Percentiles rank a stretch among this genome's conserved stretches.
phyloP scores from a whole-genome alignment of 2,329 filamentous ascomycete genomes.

The Trichoderma guizhouense region DNA sequence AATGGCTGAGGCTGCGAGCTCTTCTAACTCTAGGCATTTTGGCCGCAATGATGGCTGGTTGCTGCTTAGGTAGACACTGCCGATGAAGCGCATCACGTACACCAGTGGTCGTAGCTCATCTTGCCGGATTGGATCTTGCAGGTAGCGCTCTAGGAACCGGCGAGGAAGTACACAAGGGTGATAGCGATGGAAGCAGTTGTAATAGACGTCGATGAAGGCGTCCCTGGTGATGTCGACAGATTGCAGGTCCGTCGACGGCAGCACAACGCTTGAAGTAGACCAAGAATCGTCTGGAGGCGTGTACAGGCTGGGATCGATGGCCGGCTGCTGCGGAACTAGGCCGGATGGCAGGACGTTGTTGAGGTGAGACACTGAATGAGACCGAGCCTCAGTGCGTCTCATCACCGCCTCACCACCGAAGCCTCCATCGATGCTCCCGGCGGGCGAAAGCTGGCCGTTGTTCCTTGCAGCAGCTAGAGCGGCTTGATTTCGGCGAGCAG shows the following conservation, averaged over 20 bases:
- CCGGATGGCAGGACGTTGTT: background rate
- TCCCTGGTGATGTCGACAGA: conserved; percentile 20
- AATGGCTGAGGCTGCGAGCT: conserved; percentile 1
- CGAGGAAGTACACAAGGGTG: conserved; percentile 31
- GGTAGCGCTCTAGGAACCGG: conserved; percentile 19
- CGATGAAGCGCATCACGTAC: conserved; percentile 33
- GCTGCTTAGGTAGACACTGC: conserved; percentile 30
- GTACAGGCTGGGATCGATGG: conserved; percentile 1
- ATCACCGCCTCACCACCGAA: background rate
- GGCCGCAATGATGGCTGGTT: conserved; percentile 8
- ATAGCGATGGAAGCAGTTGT: conserved; percentile 33
- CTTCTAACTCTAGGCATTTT: conserved; percentile 12
- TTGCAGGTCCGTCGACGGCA: conserved; percentile 2
- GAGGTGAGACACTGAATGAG: background rate
- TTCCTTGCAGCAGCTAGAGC: background rate
- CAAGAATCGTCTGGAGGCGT: conserved; percentile 12
- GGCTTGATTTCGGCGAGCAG: conserved; percentile 28
- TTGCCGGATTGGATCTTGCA: background rate
- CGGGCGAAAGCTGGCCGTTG: background rate
- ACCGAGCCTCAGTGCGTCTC: background rate
- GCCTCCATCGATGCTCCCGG: background rate
- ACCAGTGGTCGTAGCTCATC: conserved; percentile 24
- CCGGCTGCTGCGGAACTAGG: background rate
- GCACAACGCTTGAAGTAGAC: background rate
- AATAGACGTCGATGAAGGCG: conserved; percentile 33